These are phyloP conservation scores for Aristolochia californica DNA, from an alignment of 164 flowering plant species.

Conservation along the genomic window DNA sequence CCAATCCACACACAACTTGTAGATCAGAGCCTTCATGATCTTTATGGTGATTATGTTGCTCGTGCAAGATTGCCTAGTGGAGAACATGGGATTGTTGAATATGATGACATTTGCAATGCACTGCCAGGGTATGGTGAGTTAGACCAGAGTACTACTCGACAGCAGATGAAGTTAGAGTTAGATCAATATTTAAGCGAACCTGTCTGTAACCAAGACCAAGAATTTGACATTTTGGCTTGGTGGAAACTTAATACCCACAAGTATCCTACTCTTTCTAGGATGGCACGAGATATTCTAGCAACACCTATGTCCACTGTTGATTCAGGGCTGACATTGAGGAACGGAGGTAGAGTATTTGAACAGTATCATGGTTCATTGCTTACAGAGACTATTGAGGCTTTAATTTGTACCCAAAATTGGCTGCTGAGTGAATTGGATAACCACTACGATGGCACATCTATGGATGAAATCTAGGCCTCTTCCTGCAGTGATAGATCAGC, in stretches of 20 bases:
- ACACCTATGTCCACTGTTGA: slow-evolving; percentile 10
- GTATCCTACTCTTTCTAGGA: slow-evolving; percentile 20
- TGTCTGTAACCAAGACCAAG: slow-evolving; percentile 4
- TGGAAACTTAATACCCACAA: slow-evolving; percentile 17
- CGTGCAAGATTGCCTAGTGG: not conserved
- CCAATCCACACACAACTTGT: slow-evolving; percentile 33
- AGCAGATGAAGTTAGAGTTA: slow-evolving; percentile 37
- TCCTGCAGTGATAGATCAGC: too few species aligned
- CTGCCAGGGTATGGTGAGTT: slow-evolving; percentile 45
- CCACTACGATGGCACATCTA: not conserved
- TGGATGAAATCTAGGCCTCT: not conserved
- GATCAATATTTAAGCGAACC: slow-evolving; percentile 14
- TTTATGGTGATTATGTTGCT: slow-evolving; percentile 46
- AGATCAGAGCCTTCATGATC: slow-evolving; percentile 60
- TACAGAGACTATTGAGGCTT: slow-evolving; percentile 5
- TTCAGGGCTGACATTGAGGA: slow-evolving; percentile 9
- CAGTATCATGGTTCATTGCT: slow-evolving; percentile 6
- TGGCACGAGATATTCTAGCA: slow-evolving; percentile 25
- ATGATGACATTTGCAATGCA: slow-evolving; percentile 16
- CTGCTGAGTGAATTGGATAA: not conserved
- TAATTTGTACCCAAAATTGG: slow-evolving; percentile 13
- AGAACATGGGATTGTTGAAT: not conserved
- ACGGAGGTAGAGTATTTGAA: slow-evolving; percentile 9
- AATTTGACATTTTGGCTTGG: slow-evolving; percentile 17
- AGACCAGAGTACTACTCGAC: too few species aligned